Evolutionary conservation across 257 asterid species (phyloP), one percentile per base, ranked within the genome.

Genomic region (Osmanthus fragrans): DNA sequence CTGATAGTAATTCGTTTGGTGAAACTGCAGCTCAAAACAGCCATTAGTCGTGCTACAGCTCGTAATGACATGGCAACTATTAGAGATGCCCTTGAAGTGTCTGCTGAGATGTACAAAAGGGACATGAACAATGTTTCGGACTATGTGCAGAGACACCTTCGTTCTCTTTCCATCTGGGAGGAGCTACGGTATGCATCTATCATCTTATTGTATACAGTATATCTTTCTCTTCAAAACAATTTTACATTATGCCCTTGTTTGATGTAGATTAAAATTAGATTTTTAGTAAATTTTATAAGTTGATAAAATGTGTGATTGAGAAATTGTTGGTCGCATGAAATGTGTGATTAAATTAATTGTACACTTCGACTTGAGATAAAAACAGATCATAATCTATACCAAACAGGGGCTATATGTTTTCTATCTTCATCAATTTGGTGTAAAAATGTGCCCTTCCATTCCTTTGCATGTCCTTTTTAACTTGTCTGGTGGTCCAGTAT

Each of bases 11-110:
- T 81, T 78, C 64, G 6, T 82, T 78, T 74, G 80, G 80, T 71
- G 39, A 73, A 78, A 74, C 74, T 79, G 73, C 91, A 94, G 98
- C 96, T 95, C 73, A 95, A 95, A 87, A 95, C 97, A 70, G 97
- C 99, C 73, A 85, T 91, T 47, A 88, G 80, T 77, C 97, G 88
- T 76, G 99, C 97, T 82, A 88, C 84, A 69, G 88, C 97, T 83
- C 92, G 99, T 80, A 95, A 85, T 93, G 99, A 95, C 91, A 90
- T 95, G 98, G 94, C 89, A 80, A 95, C 98, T 70, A 86, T 88
- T 75, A 88, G 98, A 81, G 99, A 95, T 85, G 97, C 97, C 82
- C 97, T 95, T 82, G 98, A 95, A 89, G 99, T 95, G 75, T 95
- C 99, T 68, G 94, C 98, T 73, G 97, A 90, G 84, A 91, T 95